A percentile compares a stretch with the other conserved stretches of the same genome.
Evolutionary conservation across 306 rosid genomes (phyloP).

Genomic region (Quercus ilex): DNA sequence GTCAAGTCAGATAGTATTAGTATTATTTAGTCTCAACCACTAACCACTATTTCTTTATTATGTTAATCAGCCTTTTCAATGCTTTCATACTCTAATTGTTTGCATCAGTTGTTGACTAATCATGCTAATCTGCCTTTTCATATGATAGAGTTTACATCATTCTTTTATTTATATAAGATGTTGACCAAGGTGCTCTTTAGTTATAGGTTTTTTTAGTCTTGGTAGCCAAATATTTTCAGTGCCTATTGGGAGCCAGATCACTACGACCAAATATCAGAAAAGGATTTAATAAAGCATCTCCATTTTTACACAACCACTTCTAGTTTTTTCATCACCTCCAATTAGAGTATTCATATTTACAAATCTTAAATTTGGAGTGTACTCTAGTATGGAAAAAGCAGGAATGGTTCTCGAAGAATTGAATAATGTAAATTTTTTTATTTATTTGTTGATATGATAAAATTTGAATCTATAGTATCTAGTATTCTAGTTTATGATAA

Average conservation of each 20-base stretch:
- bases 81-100: background rate
- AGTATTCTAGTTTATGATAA: no score
- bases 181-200: constrained; percentile 28
- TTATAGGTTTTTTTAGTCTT: background rate
- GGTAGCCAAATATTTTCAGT: background rate
- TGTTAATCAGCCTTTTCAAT: background rate
- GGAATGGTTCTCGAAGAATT: no score
- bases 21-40: background rate
- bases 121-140: background rate
- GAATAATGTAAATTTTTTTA: no score
- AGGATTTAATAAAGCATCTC: background rate
- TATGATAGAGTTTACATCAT: background rate
- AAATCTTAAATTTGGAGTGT: background rate
- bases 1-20: background rate
- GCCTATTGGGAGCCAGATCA: background rate
- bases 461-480: no score
- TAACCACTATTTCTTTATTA: background rate
- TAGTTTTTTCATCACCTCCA: background rate
- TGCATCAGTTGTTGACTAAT: background rate
- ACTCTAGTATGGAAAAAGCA: background rate
- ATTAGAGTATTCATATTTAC: background rate
- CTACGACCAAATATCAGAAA: background rate
- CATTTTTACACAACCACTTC: background rate
- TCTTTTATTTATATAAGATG: background rate
- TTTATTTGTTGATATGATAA: no score